These are phyloP conservation scores for Flaveria ramosissima DNA, from an alignment of 129 eudicot species.

Conservation along the genomic window DNA sequence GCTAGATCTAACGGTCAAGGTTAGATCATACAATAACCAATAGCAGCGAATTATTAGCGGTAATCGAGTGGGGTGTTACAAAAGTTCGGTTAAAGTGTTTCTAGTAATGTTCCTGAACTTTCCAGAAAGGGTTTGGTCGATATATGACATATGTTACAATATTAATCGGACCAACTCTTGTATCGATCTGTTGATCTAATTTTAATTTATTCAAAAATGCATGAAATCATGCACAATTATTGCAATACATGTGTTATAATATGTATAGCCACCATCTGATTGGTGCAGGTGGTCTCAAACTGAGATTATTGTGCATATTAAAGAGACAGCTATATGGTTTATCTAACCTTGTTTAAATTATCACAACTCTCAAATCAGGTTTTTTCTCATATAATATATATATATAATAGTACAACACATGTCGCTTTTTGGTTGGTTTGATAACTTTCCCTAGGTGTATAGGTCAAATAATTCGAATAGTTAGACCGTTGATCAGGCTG, in stretches of 20 bases:
- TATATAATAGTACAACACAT: slow-evolving; percentile 20
- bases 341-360: slow-evolving; percentile 13
- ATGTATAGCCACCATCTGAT: slow-evolving; percentile 11
- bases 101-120: slow-evolving; percentile 10
- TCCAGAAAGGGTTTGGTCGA: slow-evolving; percentile 7
- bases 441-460: neutral
- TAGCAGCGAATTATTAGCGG: too few relatives aligned
- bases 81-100: neutral
- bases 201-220: neutral
- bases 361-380: slow-evolving; percentile 4
- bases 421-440: slow-evolving; percentile 17
- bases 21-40: too few relatives aligned
- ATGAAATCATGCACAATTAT: slow-evolving; percentile 31
- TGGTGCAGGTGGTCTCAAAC: slow-evolving; percentile 37
- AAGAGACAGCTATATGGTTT: slow-evolving; percentile 24
- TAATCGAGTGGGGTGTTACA: too few relatives aligned
- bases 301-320: slow-evolving; percentile 26
- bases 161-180: slow-evolving; percentile 6
- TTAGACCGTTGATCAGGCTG: too few relatives aligned
- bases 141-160: slow-evolving; percentile 22
- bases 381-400: neutral
- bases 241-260: slow-evolving; percentile 29
- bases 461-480: too few relatives aligned
- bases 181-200: neutral
- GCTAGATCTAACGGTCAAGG: too few relatives aligned